phyloP scores from a whole-genome alignment of 1,284 basidiomycete genomes.

The Fistulina hepatica region DNA sequence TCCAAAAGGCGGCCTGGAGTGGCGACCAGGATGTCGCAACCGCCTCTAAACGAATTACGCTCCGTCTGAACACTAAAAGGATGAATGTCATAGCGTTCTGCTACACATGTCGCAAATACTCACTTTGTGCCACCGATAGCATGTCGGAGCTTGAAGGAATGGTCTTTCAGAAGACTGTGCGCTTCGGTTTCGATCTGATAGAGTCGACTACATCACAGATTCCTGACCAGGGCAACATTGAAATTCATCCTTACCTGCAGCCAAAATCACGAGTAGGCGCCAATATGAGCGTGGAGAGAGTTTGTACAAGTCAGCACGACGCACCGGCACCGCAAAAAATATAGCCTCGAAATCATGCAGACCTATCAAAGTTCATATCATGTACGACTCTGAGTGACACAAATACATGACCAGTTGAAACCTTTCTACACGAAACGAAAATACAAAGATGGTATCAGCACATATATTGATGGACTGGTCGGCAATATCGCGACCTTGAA shows the following conservation, averaged over 20 bases:
- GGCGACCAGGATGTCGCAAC: slow-evolving; percentile 77
- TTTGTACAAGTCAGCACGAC: no score
- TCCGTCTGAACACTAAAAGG: slow-evolving; percentile 25
- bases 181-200: slow-evolving; percentile 60
- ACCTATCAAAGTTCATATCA: no score
- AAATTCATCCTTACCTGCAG: slow-evolving; percentile 62
- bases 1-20: slow-evolving; percentile 87
- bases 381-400: no score
- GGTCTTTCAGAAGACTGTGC: slow-evolving; percentile 36
- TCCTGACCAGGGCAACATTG: neutral
- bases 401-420: no score
- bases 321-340: no score
- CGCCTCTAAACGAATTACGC: slow-evolving; percentile 23
- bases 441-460: no score
- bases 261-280: slow-evolving; percentile 87
- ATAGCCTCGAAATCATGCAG: no score
- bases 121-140: slow-evolving; percentile 47
- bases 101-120: slow-evolving; percentile 9
- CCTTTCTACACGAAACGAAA: no score
- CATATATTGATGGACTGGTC: no score
- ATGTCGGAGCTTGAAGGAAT: slow-evolving; percentile 24
- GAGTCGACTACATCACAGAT: neutral
- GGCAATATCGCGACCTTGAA: no score
- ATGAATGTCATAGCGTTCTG: neutral
- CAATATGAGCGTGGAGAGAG: slow-evolving; percentile 69